Evolutionary conservation across 2,329 filamentous ascomycete species (phyloP).

Genomic region (Alternaria gaisen): DNA sequence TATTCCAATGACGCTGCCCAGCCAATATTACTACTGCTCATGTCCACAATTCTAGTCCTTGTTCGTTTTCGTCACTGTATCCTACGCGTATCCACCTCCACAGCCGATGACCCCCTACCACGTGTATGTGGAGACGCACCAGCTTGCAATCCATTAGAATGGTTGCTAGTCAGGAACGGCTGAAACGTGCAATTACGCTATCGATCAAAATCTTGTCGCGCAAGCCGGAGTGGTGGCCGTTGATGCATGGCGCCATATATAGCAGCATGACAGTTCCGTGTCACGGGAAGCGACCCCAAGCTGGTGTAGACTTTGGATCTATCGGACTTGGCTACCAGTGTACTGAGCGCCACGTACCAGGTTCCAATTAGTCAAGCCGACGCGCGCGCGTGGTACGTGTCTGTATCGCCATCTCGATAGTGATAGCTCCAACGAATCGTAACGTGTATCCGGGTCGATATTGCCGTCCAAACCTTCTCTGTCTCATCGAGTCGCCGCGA

Average conservation of each 20-base stretch:
- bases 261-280: conserved; percentile 8
- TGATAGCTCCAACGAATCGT: background rate
- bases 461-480: background rate
- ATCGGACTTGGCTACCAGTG: background rate
- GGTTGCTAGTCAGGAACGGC: conserved; percentile 8
- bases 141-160: background rate
- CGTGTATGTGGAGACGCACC: conserved; percentile 2
- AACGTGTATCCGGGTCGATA: background rate
- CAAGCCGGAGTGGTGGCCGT: conserved; percentile 1
- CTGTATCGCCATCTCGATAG: background rate
- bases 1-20: conserved; percentile 1
- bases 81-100: background rate
- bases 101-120: background rate
- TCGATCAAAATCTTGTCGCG: conserved; percentile 4
- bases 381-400: background rate
- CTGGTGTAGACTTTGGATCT: background rate
- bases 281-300: background rate
- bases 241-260: conserved; percentile 6
- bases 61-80: background rate
- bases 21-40: background rate
- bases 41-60: background rate
- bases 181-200: conserved; percentile 9
- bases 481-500: background rate
- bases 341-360: background rate
- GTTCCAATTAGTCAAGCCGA: background rate